Evolutionary conservation across 495 filamentous ascomycete genomes (phyloP).

Genomic region (Glarea lozoyensis): DNA sequence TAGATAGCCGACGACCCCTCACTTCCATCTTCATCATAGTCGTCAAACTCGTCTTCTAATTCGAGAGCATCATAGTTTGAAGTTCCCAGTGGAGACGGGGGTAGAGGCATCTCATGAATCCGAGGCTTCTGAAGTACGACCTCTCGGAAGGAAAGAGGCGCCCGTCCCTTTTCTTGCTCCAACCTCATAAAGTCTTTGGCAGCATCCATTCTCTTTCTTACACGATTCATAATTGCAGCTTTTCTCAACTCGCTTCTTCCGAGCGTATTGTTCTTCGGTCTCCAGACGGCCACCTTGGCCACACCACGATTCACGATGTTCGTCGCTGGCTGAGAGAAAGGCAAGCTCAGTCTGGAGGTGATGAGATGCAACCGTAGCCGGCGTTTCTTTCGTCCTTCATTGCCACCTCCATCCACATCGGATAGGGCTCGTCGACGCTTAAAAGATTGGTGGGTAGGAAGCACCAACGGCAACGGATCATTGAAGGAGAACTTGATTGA

Average conservation of each 20-base stretch:
- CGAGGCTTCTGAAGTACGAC: constrained; percentile 17
- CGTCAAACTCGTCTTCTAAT: constrained; percentile 28
- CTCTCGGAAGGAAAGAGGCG: constrained; percentile 12
- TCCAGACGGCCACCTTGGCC: constrained; percentile 48
- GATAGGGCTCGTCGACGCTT: constrained; percentile 51
- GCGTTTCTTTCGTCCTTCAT: constrained; percentile 47
- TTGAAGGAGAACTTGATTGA: constrained; percentile 18
- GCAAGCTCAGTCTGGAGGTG: constrained; percentile 59
- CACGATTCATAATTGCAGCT: constrained; percentile 45
- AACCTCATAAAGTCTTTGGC: constrained; percentile 16
- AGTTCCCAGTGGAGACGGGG: constrained; percentile 31
- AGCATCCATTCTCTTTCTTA: constrained; percentile 30
- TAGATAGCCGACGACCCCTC: constrained; percentile 19
- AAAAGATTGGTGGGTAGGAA: constrained; percentile 16
- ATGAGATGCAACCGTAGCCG: constrained; percentile 52
- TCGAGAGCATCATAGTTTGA: constrained; percentile 43
- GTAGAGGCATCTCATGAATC: constrained; percentile 21
- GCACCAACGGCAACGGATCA: constrained; percentile 4
- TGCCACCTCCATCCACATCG: constrained; percentile 55
- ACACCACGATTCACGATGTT: constrained; percentile 56
- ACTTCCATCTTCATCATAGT: constrained; percentile 20
- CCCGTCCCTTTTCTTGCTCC: constrained; percentile 12
- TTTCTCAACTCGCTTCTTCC: constrained; percentile 38
- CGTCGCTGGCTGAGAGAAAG: constrained; percentile 58
- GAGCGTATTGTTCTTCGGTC: constrained; percentile 26